phyloP scores from a whole-genome alignment of 192 early-diverging fungal genomes.

The Gigaspora rosea region DNA sequence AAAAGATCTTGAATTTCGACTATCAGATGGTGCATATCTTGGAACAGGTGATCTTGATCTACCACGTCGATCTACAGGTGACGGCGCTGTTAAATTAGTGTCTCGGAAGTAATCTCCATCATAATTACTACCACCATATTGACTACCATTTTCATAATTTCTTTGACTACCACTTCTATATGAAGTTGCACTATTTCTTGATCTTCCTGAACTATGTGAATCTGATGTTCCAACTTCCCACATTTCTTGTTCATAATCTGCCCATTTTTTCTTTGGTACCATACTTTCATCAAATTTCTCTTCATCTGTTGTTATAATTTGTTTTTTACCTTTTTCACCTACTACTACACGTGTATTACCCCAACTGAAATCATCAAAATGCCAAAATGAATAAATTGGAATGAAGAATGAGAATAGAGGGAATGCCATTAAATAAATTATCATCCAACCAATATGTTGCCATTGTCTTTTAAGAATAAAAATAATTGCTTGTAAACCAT shows the following conservation, averaged over 20 bases:
- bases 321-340: conserved; percentile 65
- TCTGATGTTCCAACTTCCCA: conserved; percentile 64
- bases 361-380: conserved; percentile 99
- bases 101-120: conserved; percentile 36
- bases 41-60: conserved; percentile 26
- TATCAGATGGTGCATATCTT: conserved; percentile 8
- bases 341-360: conserved; percentile 90
- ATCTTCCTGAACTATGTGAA: conserved; percentile 51
- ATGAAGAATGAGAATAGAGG: conserved; percentile 92
- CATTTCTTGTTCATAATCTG: conserved; percentile 80
- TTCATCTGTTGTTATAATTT: conserved; percentile 64
- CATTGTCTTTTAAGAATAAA: conserved; percentile 60
- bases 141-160: conserved; percentile 14
- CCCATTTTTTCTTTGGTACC: conserved; percentile 87
- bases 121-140: conserved; percentile 26
- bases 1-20: background rate
- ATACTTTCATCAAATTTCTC: conserved; percentile 84
- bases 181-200: conserved; percentile 28
- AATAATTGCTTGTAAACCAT: conserved; percentile 85
- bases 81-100: conserved; percentile 25
- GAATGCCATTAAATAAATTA: conserved; percentile 86
- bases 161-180: conserved; percentile 36
- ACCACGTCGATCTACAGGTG: background rate
- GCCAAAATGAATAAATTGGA: conserved; percentile 96
- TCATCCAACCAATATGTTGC: conserved; percentile 83